These are phyloP conservation scores for Thermothelomyces thermophilus DNA, from an alignment of 2,329 filamentous ascomycete genomes.

Conservation along the genomic window DNA sequence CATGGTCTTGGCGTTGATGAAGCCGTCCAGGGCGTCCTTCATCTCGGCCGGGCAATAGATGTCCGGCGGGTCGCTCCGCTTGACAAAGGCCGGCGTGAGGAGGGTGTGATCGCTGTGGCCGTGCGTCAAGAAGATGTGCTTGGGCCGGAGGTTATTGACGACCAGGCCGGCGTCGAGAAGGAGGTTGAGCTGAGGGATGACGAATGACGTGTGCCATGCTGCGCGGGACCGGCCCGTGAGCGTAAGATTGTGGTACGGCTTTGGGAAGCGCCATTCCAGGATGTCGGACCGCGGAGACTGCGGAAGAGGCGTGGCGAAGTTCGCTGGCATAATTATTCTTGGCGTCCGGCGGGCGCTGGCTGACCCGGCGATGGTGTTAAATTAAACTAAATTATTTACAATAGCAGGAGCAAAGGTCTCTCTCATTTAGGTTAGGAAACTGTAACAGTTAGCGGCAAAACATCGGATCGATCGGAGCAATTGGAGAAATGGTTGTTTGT, in stretches of 20 bases:
- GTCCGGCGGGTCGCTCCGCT: conserved; percentile 39
- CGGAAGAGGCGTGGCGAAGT: conserved; percentile 39
- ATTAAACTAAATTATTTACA: too few relatives aligned
- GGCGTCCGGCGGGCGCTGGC: background rate
- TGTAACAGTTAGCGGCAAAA: conserved; percentile 2
- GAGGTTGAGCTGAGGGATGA: conserved; percentile 44
- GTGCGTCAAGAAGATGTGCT: conserved; percentile 45
- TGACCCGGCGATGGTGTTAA: background rate
- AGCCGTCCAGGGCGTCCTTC: conserved; percentile 34
- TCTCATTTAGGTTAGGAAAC: background rate
- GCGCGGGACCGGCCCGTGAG: conserved; percentile 43
- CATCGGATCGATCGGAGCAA: background rate
- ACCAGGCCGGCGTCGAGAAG: conserved; percentile 43
- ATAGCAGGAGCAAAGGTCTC: background rate
- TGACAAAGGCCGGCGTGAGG: conserved; percentile 38
- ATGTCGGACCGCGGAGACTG: conserved; percentile 39
- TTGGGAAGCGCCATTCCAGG: conserved; percentile 41
- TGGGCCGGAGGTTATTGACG: conserved; percentile 40
- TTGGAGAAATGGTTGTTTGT: background rate
- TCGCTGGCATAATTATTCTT: conserved; percentile 11
- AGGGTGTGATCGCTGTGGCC: conserved; percentile 44
- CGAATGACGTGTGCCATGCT: conserved; percentile 46
- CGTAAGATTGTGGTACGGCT: conserved; percentile 35
- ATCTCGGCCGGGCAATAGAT: conserved; percentile 40
- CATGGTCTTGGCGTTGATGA: conserved; percentile 35